Conservation (phyloP, 306 rosid species). For the Vachellia pachyceras region DNA sequence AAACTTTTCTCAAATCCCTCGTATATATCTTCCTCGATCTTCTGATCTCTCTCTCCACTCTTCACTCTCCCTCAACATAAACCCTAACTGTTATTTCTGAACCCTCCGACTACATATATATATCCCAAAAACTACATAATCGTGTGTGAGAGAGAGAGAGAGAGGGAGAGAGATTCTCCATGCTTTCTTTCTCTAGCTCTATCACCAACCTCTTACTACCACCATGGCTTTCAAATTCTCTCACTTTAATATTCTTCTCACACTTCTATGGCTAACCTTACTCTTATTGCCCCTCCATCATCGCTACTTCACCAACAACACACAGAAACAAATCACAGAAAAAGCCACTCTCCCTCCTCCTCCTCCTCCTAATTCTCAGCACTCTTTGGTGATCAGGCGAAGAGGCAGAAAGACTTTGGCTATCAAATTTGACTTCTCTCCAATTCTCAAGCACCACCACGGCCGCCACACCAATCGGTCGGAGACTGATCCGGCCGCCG, state of each 20-base stretch:
- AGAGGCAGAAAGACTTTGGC: constrained; percentile 59
- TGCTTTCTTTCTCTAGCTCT: constrained; percentile 51
- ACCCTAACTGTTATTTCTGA: neutral
- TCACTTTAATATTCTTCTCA: constrained; percentile 33
- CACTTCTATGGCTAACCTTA: neutral
- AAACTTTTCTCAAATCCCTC: neutral
- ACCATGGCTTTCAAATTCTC: constrained; percentile 63
- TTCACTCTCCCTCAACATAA: neutral
- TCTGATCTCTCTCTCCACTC: neutral
- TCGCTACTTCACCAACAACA: constrained; percentile 33
- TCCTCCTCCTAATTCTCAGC: constrained; percentile 3
- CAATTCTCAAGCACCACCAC: constrained; percentile 48
- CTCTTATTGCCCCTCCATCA: constrained; percentile 40
- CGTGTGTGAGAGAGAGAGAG: no score
- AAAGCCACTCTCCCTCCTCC: constrained; percentile 20
- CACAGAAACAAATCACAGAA: constrained; percentile 38
- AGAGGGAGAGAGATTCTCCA: constrained; percentile 31
- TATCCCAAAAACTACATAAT: neutral
- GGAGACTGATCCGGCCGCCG: constrained; percentile 26
- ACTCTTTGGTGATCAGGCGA: neutral
- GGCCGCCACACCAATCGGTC: constrained; percentile 27
- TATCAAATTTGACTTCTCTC: constrained; percentile 60
- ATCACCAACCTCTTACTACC: constrained; percentile 6
- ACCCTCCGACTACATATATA: neutral
- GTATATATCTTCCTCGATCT: neutral